phyloP scores from a whole-genome alignment of 345 rosid species.

The Bretschneidera sinensis region DNA sequence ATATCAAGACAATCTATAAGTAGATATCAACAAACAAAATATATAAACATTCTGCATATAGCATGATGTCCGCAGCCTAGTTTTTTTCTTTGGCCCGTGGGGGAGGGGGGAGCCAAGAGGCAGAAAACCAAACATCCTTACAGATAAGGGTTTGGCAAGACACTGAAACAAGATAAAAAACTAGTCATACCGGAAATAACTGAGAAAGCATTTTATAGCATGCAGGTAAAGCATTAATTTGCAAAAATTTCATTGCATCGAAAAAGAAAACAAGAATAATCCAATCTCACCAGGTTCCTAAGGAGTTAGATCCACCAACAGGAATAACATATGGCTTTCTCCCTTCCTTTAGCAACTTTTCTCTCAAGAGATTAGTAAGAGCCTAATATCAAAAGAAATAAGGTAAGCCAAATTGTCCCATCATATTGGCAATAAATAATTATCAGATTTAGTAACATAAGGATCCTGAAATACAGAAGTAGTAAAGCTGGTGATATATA shows the following conservation, averaged over 20 bases:
- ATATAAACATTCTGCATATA: too few species aligned
- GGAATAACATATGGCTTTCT: slow-evolving; percentile 89
- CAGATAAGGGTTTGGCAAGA: too few species aligned
- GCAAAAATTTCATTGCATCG: neutral
- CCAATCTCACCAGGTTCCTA: slow-evolving; percentile 86
- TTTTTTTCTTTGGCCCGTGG: too few species aligned
- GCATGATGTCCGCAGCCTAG: too few species aligned
- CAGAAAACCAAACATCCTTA: too few species aligned
- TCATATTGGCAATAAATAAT: neutral
- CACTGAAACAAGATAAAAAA: too few species aligned
- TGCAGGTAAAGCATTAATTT: neutral
- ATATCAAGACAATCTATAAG: too few species aligned
- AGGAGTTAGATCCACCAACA: slow-evolving; percentile 88
- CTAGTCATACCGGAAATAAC: neutral
- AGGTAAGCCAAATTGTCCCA: neutral
- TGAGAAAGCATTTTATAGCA: neutral
- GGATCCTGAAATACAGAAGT: slow-evolving; percentile 6
- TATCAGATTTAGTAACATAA: neutral
- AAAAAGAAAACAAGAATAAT: neutral
- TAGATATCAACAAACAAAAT: too few species aligned
- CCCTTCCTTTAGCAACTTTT: slow-evolving; percentile 71
- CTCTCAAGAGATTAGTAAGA: slow-evolving; percentile 67
- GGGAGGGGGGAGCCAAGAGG: too few species aligned
- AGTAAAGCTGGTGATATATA: neutral
- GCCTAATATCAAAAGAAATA: slow-evolving; percentile 41